Base-by-base conservation (phyloP, 2,329 filamentous ascomycete species). In the Chaetomiaceae sp. region DNA sequence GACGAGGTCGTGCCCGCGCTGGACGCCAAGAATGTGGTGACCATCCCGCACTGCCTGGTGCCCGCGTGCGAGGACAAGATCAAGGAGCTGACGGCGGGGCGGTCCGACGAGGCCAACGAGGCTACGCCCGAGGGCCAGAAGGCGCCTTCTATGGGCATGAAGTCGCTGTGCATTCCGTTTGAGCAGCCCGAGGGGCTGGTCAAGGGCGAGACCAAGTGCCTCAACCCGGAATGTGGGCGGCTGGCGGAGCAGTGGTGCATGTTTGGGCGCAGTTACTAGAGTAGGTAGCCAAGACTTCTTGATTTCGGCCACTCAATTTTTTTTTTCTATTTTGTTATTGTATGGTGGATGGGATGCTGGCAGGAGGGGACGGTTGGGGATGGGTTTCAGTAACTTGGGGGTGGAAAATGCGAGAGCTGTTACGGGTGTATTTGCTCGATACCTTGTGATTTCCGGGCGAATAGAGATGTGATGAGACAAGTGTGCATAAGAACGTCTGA, bases 31-130 rank as follows among this genome's bases (percentile, higher is more conserved):
- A 95, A 97, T 62, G 83, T 97, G 35, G 83, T 94, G 35, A 73
- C 97, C 50, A 94, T 97, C 55, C 91, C 91, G 43, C 86, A 88
- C 74, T 98, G 94, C 65, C 73, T 90, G 52, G 85, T 79, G 29
- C 69, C 71, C 56, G 81, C 86, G 35, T 84, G 85, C 54, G 86
- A 83, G 58, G 83, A 82, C 48, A 75, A 81, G 50, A 59, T 56
- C 57, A 63, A 60, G 60, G 79, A 74, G 58, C 67, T 50, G 41
- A 60, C 56, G 17, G 47, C 47, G n/a, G 50, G 57, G 22, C 48
- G 40, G 17, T 27, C 72, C 45, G 60, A 59, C 35, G 63, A 74
- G 66, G 51, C 53, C 18, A 46, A 56, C 42, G 67, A 69, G n/a
- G n/a, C n/a, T 41, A 64, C 71, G 27, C 72, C 76, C 39, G 75